Percentiles rank a stretch among this genome's conserved stretches.
Conservation (phyloP, 2,329 filamentous ascomycete genomes). For the Incumbomyces delicatus region DNA sequence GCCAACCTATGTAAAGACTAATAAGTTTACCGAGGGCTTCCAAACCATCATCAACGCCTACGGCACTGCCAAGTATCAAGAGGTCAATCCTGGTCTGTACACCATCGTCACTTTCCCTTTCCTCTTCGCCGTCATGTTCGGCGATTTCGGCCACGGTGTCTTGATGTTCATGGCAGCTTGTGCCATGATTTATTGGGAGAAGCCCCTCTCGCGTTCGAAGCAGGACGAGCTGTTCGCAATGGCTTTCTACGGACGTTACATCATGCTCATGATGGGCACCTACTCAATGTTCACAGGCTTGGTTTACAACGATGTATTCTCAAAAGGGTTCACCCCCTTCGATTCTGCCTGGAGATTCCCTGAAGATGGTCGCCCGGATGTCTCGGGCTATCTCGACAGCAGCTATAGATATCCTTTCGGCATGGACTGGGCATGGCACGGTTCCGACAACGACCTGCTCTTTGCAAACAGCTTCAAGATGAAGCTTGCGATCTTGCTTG, state of each 20-base stretch:
- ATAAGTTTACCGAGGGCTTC: conserved; percentile 96
- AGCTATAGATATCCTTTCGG: conserved; percentile 90
- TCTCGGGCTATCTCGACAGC: conserved; percentile 58
- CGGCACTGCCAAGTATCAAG: conserved; percentile 91
- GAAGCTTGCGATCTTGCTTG: conserved; percentile 97
- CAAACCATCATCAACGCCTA: conserved; percentile 99
- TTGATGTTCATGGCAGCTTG: conserved; percentile 77
- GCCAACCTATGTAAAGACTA: conserved; percentile 93
- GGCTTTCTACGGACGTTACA: conserved; percentile 98
- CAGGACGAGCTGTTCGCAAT: conserved; percentile 95
- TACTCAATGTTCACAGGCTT: conserved; percentile 97
- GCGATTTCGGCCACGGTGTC: conserved; percentile 85
- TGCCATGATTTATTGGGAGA: conserved; percentile 96
- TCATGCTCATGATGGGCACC: conserved; percentile 93
- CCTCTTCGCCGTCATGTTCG: conserved; percentile 99
- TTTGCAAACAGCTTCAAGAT: conserved; percentile 99
- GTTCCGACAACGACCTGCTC: conserved; percentile 83
- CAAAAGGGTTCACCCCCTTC: conserved; percentile 82
- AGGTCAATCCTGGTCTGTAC: conserved; percentile 91
- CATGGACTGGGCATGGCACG: conserved; percentile 93
- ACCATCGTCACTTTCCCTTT: conserved; percentile 99
- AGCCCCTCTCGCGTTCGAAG: conserved; percentile 70
- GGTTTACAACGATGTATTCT: conserved; percentile 97
- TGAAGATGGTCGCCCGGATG: conserved; percentile 54
- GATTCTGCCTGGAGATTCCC: conserved; percentile 84